Evolutionary conservation across 306 rosid genomes (phyloP), one percentile per base, ranked within the genome.

Genomic region (Inga oerstediana): DNA sequence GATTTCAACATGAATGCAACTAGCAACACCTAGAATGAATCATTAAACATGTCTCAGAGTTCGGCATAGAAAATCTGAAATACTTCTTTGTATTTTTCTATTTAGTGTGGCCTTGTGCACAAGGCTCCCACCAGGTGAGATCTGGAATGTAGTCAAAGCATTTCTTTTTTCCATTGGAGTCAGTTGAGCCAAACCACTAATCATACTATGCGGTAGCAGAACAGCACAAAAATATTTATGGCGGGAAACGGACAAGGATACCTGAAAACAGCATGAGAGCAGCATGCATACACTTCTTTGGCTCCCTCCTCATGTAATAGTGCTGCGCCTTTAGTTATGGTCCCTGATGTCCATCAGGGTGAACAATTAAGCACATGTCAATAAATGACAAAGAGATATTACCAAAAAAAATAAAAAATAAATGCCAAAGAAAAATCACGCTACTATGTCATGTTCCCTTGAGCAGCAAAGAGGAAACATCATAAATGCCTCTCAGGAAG

Each of bases 201-300:
- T 68, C 58, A 51, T 52, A 65, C 39, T 52, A 70, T 32, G 32
- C 39, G 70, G 10, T 48, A 58, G 79, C 72, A 64, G 61, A 85
- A 70, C 34, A 22, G 17, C 58, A 65, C 44, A 22, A 59, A 61
- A 61, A 79, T 9, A 58, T 67, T 22, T 43, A 65, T 32, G 11
- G 22, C 65, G 44, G 44, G 52, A 10, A 79, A 75, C 32, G 13
- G 3, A 81, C 82, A 70, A 43, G 71, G 22, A 80, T 89, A 96
- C 99, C 99, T 96, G 78, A 96, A 94, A 83, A 96, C 98, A 74
- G 94, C 97, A 83, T 96, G 99, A 58, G 91, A 91, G 77, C 99
- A 94, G 84, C 99, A 96, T 58, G 99, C 99, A 91, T 93, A 96
- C 24, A 96, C 99, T 85, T 96, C 99, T 90, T 93, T 90, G 41